These are phyloP conservation scores for Globisporangium orthogonon DNA, from an alignment of 352 stramenopile species.

Conservation along the genomic window DNA sequence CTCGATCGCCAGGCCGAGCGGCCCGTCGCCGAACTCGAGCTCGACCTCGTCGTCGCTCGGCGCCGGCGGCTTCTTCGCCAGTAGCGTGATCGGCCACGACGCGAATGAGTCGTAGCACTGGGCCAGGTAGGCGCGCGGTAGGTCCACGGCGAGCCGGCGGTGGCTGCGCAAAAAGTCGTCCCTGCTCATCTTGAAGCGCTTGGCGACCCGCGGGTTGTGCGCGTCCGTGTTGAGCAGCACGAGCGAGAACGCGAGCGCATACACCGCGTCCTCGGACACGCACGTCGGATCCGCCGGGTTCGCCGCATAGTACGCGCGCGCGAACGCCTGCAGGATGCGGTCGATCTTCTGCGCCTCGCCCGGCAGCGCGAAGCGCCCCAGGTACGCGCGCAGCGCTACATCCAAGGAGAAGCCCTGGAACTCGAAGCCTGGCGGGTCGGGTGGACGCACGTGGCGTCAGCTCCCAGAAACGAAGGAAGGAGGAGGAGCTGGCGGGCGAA, in stretches of 20 bases:
- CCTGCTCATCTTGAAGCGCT: conserved; percentile 70
- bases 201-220: conserved; percentile 57
- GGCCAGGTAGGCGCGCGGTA: conserved; percentile 43
- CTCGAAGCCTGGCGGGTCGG: conserved; percentile 30
- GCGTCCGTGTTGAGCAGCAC: conserved; percentile 80
- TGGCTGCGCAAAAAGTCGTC: conserved; percentile 74
- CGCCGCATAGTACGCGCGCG: conserved; percentile 48
- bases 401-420: conserved; percentile 61
- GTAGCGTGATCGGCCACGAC: conserved; percentile 43
- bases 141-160: conserved; percentile 32
- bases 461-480: not conserved
- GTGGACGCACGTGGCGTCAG: not conserved
- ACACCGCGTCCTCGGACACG: conserved; percentile 63
- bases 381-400: conserved; percentile 61
- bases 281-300: conserved; percentile 49
- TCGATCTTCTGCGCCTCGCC: conserved; percentile 83
- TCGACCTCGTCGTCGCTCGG: conserved; percentile 44
- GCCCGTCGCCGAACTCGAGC: conserved; percentile 47
- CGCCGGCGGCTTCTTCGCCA: conserved; percentile 36
- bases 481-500: not conserved
- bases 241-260: conserved; percentile 73
- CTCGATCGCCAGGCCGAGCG: conserved; percentile 69
- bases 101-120: conserved; percentile 66
- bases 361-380: conserved; percentile 61
- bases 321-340: conserved; percentile 77